Conservation (phyloP, 2,329 filamentous ascomycete genomes). For the Pestalotiopsis sp. region DNA sequence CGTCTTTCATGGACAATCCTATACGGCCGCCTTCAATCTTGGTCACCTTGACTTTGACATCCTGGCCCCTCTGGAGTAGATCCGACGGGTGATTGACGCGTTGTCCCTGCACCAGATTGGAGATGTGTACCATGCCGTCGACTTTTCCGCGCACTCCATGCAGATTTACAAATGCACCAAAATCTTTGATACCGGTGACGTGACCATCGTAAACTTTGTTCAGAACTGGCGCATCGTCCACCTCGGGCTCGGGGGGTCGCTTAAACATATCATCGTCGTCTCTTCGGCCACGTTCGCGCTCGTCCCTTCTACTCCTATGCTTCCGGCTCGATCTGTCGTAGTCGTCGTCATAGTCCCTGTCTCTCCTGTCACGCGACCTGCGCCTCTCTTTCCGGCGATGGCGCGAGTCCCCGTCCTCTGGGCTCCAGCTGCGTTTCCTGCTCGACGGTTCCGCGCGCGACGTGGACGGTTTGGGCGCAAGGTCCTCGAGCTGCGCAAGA, state of each 20-base stretch:
- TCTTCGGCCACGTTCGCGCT: slow-evolving; percentile 31
- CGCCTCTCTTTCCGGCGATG: slow-evolving; percentile 37
- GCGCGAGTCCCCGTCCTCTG: slow-evolving; percentile 39
- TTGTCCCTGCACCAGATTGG: slow-evolving; percentile 80
- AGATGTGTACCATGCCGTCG: slow-evolving; percentile 92
- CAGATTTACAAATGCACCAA: slow-evolving; percentile 94
- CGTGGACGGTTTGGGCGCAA: slow-evolving; percentile 67
- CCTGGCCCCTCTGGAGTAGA: slow-evolving; percentile 76
- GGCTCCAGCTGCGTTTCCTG: slow-evolving; percentile 64
- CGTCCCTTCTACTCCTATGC: slow-evolving; percentile 44
- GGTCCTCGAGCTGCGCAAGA: slow-evolving; percentile 83
- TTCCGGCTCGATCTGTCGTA: slow-evolving; percentile 50
- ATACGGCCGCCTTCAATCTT: slow-evolving; percentile 83
- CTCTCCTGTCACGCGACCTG: slow-evolving; percentile 35
- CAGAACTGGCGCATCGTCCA: slow-evolving; percentile 80
- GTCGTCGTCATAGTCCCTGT: slow-evolving; percentile 32
- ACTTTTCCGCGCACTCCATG: slow-evolving; percentile 84
- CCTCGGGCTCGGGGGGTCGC: slow-evolving; percentile 68
- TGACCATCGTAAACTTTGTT: slow-evolving; percentile 89
- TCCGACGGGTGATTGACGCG: slow-evolving; percentile 93
- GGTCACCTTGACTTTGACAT: slow-evolving; percentile 89
- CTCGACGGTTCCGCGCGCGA: slow-evolving; percentile 42
- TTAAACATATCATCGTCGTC: slow-evolving; percentile 63
- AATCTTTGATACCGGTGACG: slow-evolving; percentile 92
- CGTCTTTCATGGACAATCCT: slow-evolving; percentile 95